Evolutionary conservation across 140 eudicot genomes (phyloP), one percentile per base, ranked within the genome.

Genomic region (Eryngium alpinum): DNA sequence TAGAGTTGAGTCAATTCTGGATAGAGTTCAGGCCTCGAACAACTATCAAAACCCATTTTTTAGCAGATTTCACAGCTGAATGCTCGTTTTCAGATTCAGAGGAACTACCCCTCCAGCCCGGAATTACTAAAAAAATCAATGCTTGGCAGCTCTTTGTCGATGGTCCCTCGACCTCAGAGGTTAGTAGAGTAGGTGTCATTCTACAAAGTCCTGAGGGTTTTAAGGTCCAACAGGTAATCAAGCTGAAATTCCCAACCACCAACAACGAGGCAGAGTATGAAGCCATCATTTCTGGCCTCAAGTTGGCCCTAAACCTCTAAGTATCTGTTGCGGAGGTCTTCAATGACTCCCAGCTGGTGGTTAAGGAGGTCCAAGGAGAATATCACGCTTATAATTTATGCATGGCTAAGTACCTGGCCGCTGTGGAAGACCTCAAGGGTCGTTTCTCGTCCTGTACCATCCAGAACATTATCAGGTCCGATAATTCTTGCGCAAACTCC

Each of bases 311-410:
- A 0, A 3, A 3, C 1, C 21, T 72, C 3, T 6, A 72, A 5
- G 53, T 38, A 0, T 0, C 1, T 4, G 1, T 0, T 3, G 4
- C 38, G 1, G 14, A 15, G 12, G 10, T 19, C 17, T 38, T 5
- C 29, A 34, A 53, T 1, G 77, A 72, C 9, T 72, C 77, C 0
- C 53, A 72, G 21, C 29, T 72, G 3, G 28, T 72, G 0, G 77
- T 72, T 5, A 72, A 72, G 4, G 28, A 72, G 1, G 4, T 33
- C 9, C 4, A 6, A 5, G 52, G 13, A 0, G 52, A 34, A 11
- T 72, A 29, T 22, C 25, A 43, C 0, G 29, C 49, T 25, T 15
- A n/a, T 0, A 25, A n/a, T 1, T 6, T 33, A 0, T 1, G 32
- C 0, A 65, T 65, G 33, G 0, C 16, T 33, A n/a, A n/a, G 71